A percentile compares a stretch with the other conserved stretches of the same genome.
These are phyloP conservation scores for Stentor roeselii DNA, from an alignment of 73 alveolate species.

Conservation along the genomic window DNA sequence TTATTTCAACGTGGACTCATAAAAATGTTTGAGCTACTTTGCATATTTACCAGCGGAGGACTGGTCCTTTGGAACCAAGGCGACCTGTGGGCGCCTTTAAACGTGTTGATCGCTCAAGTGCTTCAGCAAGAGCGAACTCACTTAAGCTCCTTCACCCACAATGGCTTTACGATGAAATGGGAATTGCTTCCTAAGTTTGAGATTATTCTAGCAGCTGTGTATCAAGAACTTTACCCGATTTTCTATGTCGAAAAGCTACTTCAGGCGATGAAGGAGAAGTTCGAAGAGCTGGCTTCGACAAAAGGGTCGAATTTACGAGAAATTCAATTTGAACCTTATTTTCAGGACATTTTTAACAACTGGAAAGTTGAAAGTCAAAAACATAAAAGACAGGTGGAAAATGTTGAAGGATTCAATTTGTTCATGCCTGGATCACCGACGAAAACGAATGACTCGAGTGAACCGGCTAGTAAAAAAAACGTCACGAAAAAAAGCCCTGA, in stretches of 20 bases:
- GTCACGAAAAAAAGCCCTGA: constrained; percentile 13
- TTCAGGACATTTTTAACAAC: constrained; percentile 29
- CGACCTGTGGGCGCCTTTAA: constrained; percentile 50
- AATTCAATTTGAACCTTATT: constrained; percentile 39
- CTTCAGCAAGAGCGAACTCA: constrained; percentile 77
- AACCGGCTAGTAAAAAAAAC: neutral
- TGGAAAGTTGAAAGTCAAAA: constrained; percentile 40
- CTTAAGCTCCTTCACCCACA: constrained; percentile 50
- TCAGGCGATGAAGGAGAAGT: constrained; percentile 62
- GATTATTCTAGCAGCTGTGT: constrained; percentile 72
- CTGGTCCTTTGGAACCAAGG: constrained; percentile 83
- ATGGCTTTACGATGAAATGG: constrained; percentile 78
- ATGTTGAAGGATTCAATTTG: constrained; percentile 16
- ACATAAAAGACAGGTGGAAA: constrained; percentile 30
- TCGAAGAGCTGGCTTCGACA: constrained; percentile 58
- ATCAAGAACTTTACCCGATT: constrained; percentile 69
- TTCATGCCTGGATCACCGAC: neutral
- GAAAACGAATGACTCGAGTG: neutral
- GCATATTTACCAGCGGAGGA: constrained; percentile 92
- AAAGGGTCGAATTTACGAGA: constrained; percentile 38
- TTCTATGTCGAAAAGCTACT: constrained; percentile 74
- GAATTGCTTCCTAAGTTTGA: constrained; percentile 67
- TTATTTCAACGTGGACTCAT: neutral
- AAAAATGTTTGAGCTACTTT: constrained; percentile 75
- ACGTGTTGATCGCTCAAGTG: constrained; percentile 68